A percentile compares a stretch with the other conserved stretches of the same genome.
These are phyloP conservation scores for Caloboletus inedulis DNA, from an alignment of 1,284 basidiomycete genomes.

Conservation along the genomic window DNA sequence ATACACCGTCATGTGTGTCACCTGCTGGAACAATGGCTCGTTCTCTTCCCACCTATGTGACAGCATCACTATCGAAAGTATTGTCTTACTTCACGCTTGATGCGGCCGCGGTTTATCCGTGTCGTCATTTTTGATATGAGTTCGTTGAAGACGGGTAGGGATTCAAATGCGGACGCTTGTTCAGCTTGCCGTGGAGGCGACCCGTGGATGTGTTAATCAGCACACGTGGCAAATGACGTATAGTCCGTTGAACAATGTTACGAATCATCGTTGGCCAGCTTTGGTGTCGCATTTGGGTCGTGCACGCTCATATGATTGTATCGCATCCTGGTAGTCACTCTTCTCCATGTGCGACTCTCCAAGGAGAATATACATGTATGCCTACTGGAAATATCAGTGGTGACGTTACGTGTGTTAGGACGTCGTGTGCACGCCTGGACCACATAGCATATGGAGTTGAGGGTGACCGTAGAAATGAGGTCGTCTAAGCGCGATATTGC, in stretches of 20 bases:
- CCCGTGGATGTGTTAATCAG: constrained; percentile 9
- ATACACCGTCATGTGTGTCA: constrained; percentile 8
- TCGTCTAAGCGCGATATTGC: background rate
- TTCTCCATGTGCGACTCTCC: background rate
- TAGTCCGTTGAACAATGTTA: too few relatives aligned
- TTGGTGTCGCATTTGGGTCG: background rate
- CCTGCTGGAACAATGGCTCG: constrained; percentile 8
- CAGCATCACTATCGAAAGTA: constrained; percentile 22
- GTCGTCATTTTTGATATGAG: too few relatives aligned
- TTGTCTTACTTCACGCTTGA: constrained; percentile 4
- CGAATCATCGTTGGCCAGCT: too few relatives aligned
- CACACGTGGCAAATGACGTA: constrained; percentile 5
- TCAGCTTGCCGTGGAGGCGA: constrained; percentile 1
- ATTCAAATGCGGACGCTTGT: constrained; percentile 5
- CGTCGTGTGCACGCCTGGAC: background rate
- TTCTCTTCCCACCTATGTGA: constrained; percentile 1
- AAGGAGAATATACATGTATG: background rate
- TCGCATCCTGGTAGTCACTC: background rate
- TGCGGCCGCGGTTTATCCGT: constrained; percentile 8
- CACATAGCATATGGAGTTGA: background rate
- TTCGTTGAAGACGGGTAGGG: constrained; percentile 3
- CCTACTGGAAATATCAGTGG: background rate
- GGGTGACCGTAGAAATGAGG: background rate
- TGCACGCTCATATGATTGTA: background rate
- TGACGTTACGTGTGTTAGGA: background rate